Conservation (phyloP, 345 rosid genomes). For the Citrus hindsii region DNA sequence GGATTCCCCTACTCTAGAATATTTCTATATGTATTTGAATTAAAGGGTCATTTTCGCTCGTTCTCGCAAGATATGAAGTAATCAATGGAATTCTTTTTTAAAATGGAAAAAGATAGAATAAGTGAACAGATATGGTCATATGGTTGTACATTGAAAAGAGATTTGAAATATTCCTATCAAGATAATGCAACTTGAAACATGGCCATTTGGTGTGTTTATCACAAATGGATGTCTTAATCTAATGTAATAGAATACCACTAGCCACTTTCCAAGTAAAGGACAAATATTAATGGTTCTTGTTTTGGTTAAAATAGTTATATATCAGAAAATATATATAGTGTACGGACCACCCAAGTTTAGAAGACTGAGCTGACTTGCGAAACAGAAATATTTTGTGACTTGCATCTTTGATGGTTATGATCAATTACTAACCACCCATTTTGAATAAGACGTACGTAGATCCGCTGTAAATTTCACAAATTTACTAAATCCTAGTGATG, state of each 20-base stretch:
- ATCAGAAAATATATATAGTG: background rate
- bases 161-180: slow-evolving; percentile 1
- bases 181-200: background rate
- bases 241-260: background rate
- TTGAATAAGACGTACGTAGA: background rate
- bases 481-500: background rate
- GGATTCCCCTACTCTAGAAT: too few species aligned
- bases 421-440: background rate
- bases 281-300: background rate
- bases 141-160: background rate
- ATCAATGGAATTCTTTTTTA: background rate
- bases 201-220: background rate
- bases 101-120: background rate
- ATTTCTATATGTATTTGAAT: too few species aligned
- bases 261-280: background rate
- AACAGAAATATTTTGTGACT: background rate
- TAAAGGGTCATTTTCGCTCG: too few species aligned
- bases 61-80: too few species aligned
- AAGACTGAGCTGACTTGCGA: background rate
- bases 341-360: background rate
- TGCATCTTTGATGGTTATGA: background rate
- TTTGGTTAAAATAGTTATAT: background rate
- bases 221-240: slow-evolving; percentile 15
- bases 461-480: background rate
- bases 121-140: background rate